Evolutionary conservation across 192 early-diverging fungal genomes (phyloP).

Genomic region (Dimargaris verticillata): DNA sequence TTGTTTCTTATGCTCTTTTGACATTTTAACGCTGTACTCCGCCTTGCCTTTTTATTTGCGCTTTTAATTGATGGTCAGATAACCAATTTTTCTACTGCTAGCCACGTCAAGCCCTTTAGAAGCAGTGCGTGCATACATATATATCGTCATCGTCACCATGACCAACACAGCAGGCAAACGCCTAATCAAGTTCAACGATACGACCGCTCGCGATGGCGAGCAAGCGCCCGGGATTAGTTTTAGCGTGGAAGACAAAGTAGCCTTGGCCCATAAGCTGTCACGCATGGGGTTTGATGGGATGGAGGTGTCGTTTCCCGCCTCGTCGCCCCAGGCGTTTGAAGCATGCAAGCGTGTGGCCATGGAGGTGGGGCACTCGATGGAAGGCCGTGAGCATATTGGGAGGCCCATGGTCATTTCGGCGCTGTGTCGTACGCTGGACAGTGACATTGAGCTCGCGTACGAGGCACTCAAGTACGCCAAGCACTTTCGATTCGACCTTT

Average conservation of each 20-base stretch:
- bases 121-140: too few species aligned
- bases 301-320: constrained; percentile 90
- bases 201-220: constrained; percentile 90
- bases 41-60: too few species aligned
- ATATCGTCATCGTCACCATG: too few species aligned
- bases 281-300: constrained; percentile 83
- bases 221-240: constrained; percentile 91
- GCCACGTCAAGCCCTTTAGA: too few species aligned
- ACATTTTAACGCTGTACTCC: too few species aligned
- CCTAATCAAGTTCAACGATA: constrained; percentile 33
- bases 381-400: constrained; percentile 57
- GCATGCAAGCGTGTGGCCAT: constrained; percentile 81
- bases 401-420: constrained; percentile 78
- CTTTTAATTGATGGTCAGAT: too few species aligned
- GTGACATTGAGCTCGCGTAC: constrained; percentile 75
- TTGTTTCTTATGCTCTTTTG: too few species aligned
- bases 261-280: constrained; percentile 87
- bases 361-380: constrained; percentile 73
- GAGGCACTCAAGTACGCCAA: constrained; percentile 84
- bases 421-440: constrained; percentile 65
- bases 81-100: too few species aligned
- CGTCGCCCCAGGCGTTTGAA: constrained; percentile 84
- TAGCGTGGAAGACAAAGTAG: constrained; percentile 78
- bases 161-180: neutral
- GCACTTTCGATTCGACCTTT: constrained; percentile 72